phyloP scores from a whole-genome alignment of 306 rosid genomes.

The Purshia tridentata region DNA sequence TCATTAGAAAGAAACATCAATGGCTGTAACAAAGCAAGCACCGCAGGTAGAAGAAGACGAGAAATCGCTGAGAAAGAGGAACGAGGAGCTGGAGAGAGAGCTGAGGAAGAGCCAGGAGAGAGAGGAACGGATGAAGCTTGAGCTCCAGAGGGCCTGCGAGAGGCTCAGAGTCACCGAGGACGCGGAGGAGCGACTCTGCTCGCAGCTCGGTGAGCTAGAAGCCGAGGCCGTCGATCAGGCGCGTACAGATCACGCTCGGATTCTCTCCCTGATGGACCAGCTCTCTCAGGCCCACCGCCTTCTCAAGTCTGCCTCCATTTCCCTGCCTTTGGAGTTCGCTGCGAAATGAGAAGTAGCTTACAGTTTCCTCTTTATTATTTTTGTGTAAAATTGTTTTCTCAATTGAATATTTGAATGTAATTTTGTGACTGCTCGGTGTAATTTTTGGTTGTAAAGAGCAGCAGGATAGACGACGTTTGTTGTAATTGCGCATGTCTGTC shows the following conservation, averaged over 20 bases:
- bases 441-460: neutral
- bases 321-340: slow-evolving; percentile 20
- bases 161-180: slow-evolving; percentile 84
- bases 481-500: neutral
- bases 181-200: slow-evolving; percentile 90
- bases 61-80: slow-evolving; percentile 48
- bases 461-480: neutral
- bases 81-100: slow-evolving; percentile 72
- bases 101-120: slow-evolving; percentile 63
- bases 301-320: slow-evolving; percentile 35
- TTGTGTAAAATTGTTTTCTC: too few species aligned
- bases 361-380: neutral
- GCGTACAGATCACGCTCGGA: slow-evolving; percentile 58
- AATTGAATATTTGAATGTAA: too few species aligned
- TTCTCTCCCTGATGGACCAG: slow-evolving; percentile 56
- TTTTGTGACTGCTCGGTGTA: neutral
- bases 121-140: slow-evolving; percentile 59
- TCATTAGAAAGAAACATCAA: neutral
- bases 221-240: slow-evolving; percentile 76
- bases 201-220: slow-evolving; percentile 86
- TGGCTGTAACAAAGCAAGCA: slow-evolving; percentile 27
- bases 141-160: slow-evolving; percentile 49
- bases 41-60: slow-evolving; percentile 8
- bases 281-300: slow-evolving; percentile 63
- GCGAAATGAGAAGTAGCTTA: neutral